These are phyloP conservation scores for Acephala macrosclerotiorum DNA, from an alignment of 2,329 filamentous ascomycete species.

Conservation along the genomic window DNA sequence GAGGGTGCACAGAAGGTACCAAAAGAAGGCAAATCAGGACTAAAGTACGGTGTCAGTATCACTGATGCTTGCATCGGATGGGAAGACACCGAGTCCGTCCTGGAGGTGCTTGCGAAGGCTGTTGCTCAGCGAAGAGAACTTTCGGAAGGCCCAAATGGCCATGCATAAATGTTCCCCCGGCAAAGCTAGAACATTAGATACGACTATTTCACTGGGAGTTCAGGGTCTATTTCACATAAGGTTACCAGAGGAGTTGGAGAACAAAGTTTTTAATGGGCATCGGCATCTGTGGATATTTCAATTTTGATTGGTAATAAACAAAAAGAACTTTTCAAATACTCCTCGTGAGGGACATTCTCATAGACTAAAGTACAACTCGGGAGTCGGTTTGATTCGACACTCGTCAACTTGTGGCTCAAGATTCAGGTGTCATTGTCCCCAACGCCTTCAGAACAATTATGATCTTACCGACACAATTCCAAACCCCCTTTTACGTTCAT, in stretches of 20 bases:
- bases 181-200: not conserved
- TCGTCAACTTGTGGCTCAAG: no score
- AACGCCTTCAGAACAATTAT: no score
- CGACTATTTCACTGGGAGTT: conserved; percentile 15
- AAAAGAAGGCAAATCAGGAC: conserved; percentile 79
- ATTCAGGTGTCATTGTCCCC: no score
- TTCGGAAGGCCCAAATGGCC: conserved; percentile 30
- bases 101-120: conserved; percentile 80
- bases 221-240: conserved; percentile 1
- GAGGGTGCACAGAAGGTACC: conserved; percentile 95
- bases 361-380: no score
- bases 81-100: conserved; percentile 84
- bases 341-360: no score
- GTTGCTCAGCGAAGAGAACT: conserved; percentile 75
- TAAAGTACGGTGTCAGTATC: conserved; percentile 95
- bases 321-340: not conserved
- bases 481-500: no score
- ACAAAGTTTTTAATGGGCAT: conserved; percentile 13
- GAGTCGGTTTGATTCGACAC: no score
- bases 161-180: conserved; percentile 23
- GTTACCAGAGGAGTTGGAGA: not conserved
- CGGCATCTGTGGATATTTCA: conserved; percentile 5
- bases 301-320: not conserved
- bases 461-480: no score
- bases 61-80: conserved; percentile 97